Conservation (phyloP, 768 basidiomycete species). For the Lactifluus echinatus region DNA sequence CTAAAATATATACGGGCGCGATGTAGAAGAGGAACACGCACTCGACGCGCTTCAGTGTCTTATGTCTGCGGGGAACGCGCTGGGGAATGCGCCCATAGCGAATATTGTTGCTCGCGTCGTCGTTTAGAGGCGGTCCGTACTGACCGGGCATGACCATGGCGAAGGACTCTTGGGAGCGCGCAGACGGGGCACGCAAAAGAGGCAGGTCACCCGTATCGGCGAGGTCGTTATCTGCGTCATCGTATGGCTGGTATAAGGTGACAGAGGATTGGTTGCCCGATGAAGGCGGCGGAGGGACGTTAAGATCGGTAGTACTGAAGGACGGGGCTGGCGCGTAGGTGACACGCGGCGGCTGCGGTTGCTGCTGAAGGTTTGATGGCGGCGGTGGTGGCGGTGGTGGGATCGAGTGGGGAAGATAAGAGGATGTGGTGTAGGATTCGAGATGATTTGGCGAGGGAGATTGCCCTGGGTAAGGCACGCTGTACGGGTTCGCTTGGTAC, state of each 20-base stretch:
- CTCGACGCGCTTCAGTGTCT: slow-evolving; percentile 91
- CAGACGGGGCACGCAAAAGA: slow-evolving; percentile 33
- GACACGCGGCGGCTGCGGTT: neutral
- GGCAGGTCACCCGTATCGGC: slow-evolving; percentile 59
- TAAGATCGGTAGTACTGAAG: slow-evolving; percentile 13
- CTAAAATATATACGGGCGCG: neutral
- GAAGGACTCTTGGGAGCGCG: slow-evolving; percentile 16
- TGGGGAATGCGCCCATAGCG: slow-evolving; percentile 89
- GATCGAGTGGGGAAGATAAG: slow-evolving; percentile 9
- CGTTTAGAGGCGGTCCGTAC: slow-evolving; percentile 31
- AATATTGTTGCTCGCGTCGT: slow-evolving; percentile 46
- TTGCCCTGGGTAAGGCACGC: slow-evolving; percentile 15
- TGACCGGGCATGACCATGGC: slow-evolving; percentile 37
- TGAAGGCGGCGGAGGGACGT: slow-evolving; percentile 20
- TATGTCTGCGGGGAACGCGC: slow-evolving; percentile 79
- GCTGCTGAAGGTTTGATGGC: neutral
- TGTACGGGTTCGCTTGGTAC: slow-evolving; percentile 5
- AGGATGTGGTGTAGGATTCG: slow-evolving; percentile 6
- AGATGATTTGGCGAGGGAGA: slow-evolving; percentile 25
- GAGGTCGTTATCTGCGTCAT: slow-evolving; percentile 26
- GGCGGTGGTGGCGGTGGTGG: slow-evolving; percentile 10
- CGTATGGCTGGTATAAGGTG: slow-evolving; percentile 24
- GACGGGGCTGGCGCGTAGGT: neutral
- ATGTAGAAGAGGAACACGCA: slow-evolving; percentile 32
- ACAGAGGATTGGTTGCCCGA: slow-evolving; percentile 10